A percentile compares a stretch with the other conserved stretches of the same genome.
Evolutionary conservation across 2,329 filamentous ascomycete species (phyloP).

Genomic region (Penicillium sp.): DNA sequence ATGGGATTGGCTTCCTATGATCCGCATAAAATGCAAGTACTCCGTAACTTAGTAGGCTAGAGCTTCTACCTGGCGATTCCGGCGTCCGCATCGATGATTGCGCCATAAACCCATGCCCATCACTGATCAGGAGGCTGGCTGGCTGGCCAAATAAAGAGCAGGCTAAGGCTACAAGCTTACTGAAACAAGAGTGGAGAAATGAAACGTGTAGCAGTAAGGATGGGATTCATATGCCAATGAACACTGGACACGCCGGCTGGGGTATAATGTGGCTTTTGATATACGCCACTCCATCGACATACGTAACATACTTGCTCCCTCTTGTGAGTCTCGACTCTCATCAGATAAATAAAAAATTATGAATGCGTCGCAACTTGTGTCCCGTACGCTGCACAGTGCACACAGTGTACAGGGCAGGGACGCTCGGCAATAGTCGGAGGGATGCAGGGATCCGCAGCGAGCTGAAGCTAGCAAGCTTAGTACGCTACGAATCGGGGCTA

Average conservation of each 20-base stretch:
- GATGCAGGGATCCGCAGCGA: slow-evolving; percentile 6
- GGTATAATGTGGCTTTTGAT: neutral
- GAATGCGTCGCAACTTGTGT: neutral
- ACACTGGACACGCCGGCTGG: neutral
- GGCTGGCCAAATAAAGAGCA: neutral
- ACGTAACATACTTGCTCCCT: too few relatives aligned
- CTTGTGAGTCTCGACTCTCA: too few relatives aligned
- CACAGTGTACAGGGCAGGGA: neutral
- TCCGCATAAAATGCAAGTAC: too few relatives aligned
- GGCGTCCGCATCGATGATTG: too few relatives aligned
- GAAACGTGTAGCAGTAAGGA: neutral
- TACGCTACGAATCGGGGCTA: slow-evolving; percentile 10
- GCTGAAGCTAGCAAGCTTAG: neutral
- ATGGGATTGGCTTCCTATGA: too few relatives aligned
- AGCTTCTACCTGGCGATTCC: too few relatives aligned
- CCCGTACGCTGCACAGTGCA: neutral
- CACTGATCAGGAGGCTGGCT: neutral
- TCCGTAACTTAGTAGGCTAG: too few relatives aligned
- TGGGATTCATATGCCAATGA: slow-evolving; percentile 9
- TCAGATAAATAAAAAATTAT: too few relatives aligned
- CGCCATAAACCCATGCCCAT: neutral
- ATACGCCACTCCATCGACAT: neutral
- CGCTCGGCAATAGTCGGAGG: slow-evolving; percentile 9
- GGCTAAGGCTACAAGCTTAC: neutral
- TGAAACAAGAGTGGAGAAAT: slow-evolving; percentile 10